Conservation (phyloP, 371 early-diverging fungal genomes). For the Quaeritorhiza haematococci region DNA sequence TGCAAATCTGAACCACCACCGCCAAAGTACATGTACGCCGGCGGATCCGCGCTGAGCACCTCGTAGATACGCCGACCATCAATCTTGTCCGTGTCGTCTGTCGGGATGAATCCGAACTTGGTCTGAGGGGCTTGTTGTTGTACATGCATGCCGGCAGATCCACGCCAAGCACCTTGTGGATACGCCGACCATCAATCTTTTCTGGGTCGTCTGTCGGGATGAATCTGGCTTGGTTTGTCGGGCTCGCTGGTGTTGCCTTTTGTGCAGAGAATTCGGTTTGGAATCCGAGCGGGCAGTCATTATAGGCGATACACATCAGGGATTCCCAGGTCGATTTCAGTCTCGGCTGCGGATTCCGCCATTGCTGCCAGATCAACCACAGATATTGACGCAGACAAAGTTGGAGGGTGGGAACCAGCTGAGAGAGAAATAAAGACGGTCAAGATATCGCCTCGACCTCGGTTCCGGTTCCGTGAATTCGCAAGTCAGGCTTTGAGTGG, state of each 20-base stretch:
- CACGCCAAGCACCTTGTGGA: conserved; percentile 8
- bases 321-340: conserved; percentile 6
- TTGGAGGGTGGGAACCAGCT: too few relatives aligned
- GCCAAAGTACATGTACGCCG: conserved; percentile 12
- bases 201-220: conserved; percentile 24
- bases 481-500: too few relatives aligned
- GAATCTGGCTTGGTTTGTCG: too few relatives aligned
- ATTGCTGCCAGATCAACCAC: too few relatives aligned
- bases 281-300: too few relatives aligned
- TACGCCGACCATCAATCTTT: conserved; percentile 18
- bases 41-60: conserved; percentile 11
- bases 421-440: too few relatives aligned
- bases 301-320: background rate
- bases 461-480: too few relatives aligned
- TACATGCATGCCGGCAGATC: conserved; percentile 13
- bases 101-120: conserved; percentile 10
- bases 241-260: too few relatives aligned
- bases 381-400: too few relatives aligned
- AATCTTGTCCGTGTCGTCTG: conserved; percentile 29
- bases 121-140: background rate
- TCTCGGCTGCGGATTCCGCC: background rate
- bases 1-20: conserved; percentile 26
- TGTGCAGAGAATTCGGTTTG: too few relatives aligned
- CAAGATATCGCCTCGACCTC: too few relatives aligned
- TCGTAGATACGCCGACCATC: conserved; percentile 13